Percentiles rank a stretch among this genome's conserved stretches.
These are phyloP conservation scores for Acanthamoeba pearcei DNA, from an alignment of 208 protist genomes.

Conservation along the genomic window DNA sequence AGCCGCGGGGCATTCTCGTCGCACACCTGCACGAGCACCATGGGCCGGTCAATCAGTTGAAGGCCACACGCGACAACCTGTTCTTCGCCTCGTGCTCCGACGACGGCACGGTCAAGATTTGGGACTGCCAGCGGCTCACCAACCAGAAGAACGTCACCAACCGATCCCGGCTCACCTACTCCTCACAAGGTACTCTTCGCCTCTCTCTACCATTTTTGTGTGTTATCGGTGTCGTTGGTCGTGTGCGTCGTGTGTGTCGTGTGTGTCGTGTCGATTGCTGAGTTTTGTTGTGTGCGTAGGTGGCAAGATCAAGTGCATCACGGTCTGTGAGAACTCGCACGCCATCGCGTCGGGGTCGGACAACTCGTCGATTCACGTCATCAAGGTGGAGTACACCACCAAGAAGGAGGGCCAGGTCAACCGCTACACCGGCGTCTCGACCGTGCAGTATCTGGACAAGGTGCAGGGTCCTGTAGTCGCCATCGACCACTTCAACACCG, in stretches of 20 bases:
- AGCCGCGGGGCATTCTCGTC: slow-evolving; percentile 81
- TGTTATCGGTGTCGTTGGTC: no score
- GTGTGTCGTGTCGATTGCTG: background rate
- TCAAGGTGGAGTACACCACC: slow-evolving; percentile 78
- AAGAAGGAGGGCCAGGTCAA: slow-evolving; percentile 77
- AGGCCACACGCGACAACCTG: slow-evolving; percentile 80
- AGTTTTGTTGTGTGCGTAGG: background rate
- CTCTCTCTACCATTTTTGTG: no score
- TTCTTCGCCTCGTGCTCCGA: slow-evolving; percentile 84
- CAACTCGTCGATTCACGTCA: slow-evolving; percentile 82
- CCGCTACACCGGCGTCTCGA: slow-evolving; percentile 80
- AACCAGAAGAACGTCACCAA: slow-evolving; percentile 83
- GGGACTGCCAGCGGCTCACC: slow-evolving; percentile 81
- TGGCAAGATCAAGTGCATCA: slow-evolving; percentile 78
- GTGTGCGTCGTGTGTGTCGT: background rate
- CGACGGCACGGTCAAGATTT: slow-evolving; percentile 87
- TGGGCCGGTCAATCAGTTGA: slow-evolving; percentile 79
- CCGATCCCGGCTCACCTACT: slow-evolving; percentile 80
- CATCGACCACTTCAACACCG: slow-evolving; percentile 74
- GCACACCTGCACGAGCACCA: slow-evolving; percentile 82
- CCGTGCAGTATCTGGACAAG: slow-evolving; percentile 66
- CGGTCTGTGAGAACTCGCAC: slow-evolving; percentile 84
- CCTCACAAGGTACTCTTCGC: slow-evolving; percentile 70
- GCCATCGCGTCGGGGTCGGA: slow-evolving; percentile 78
- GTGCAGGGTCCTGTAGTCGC: slow-evolving; percentile 75